phyloP scores from a whole-genome alignment of 495 filamentous ascomycete species.

The Penicillium coffeae region DNA sequence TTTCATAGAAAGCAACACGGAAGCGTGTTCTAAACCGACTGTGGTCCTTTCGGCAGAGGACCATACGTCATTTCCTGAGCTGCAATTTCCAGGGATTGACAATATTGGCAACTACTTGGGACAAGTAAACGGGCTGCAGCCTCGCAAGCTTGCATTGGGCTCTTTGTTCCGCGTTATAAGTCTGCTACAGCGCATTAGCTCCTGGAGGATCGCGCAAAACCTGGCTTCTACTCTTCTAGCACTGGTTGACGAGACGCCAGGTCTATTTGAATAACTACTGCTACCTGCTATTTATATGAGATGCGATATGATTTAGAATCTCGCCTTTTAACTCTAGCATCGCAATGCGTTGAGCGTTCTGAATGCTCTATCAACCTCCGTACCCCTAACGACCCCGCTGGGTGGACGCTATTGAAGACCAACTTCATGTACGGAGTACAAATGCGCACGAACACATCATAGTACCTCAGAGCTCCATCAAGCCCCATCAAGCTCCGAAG shows the following conservation, averaged over 20 bases:
- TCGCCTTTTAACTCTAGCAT: neutral
- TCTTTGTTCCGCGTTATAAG: slow-evolving; percentile 13
- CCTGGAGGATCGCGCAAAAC: slow-evolving; percentile 7
- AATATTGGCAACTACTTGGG: neutral
- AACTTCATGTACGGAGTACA: no score
- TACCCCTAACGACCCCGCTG: no score
- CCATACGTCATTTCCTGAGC: slow-evolving; percentile 3
- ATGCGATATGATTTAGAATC: no score
- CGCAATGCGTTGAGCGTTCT: neutral
- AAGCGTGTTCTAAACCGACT: no score
- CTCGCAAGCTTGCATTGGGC: slow-evolving; percentile 5
- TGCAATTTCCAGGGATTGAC: slow-evolving; percentile 6
- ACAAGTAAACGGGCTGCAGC: slow-evolving; percentile 2
- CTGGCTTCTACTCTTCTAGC: slow-evolving; percentile 14
- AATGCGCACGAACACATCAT: no score
- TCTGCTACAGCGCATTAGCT: slow-evolving; percentile 13
- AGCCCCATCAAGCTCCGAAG: slow-evolving; percentile 1
- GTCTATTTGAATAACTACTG: slow-evolving; percentile 10
- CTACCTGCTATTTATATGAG: no score
- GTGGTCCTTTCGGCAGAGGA: neutral
- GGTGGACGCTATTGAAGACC: no score
- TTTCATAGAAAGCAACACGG: no score
- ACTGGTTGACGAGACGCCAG: slow-evolving; percentile 14
- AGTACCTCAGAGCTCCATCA: no score
- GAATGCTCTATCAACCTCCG: no score